Percentiles rank a stretch among this genome's conserved stretches.
phyloP scores from a whole-genome alignment of 2,329 filamentous ascomycete species.

The Ascochyta pisi region DNA sequence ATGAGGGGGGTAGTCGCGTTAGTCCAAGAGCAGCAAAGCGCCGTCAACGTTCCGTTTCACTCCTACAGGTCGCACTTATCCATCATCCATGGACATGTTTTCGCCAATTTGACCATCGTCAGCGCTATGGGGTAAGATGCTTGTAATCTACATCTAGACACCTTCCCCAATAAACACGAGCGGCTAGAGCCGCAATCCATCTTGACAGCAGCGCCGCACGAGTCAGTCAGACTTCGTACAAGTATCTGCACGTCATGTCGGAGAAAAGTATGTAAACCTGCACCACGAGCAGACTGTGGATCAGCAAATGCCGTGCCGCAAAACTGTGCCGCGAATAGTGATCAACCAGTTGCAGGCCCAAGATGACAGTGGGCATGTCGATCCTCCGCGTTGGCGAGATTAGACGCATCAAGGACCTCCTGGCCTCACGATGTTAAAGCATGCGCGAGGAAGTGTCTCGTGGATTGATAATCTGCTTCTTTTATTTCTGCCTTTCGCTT shows the following conservation, averaged over 20 bases:
- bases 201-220: not conserved
- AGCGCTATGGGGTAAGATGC: not conserved
- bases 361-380: not conserved
- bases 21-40: not conserved
- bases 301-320: slow-evolving; percentile 4
- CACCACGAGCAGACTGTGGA: not conserved
- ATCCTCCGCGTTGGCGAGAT: slow-evolving; percentile 3
- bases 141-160: not conserved
- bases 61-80: too few species aligned
- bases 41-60: too few species aligned
- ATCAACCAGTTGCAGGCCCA: not conserved
- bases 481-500: not conserved
- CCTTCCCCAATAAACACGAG: not conserved
- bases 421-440: slow-evolving; percentile 1
- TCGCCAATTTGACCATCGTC: not conserved
- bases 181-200: not conserved
- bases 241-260: not conserved
- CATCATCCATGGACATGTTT: not conserved
- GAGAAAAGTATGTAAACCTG: not conserved
- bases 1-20: not conserved
- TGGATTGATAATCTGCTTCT: not conserved
- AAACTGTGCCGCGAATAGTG: slow-evolving; percentile 1
- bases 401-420: slow-evolving; percentile 5
- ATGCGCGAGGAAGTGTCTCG: not conserved
- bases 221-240: slow-evolving; percentile 1